Base-by-base conservation (phyloP, 768 basidiomycete species). In the Daedaleopsis nitida region DNA sequence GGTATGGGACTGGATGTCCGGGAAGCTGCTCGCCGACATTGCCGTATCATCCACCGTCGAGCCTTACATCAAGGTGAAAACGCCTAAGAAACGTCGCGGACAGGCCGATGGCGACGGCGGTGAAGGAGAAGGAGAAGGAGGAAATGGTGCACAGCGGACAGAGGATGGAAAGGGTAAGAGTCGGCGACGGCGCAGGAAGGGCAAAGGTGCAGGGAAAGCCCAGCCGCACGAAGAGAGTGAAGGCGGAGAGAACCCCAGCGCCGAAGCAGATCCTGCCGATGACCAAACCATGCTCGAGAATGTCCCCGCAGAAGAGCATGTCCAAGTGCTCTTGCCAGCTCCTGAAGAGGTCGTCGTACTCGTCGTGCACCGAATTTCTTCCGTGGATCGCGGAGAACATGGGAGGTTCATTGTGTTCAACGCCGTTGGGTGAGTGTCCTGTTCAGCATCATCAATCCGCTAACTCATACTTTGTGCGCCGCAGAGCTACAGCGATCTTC, bases 1-100 rank as follows among this genome's bases (percentile, higher is more conserved):
- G 68, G 62, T 93, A 9, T 96, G 92, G 92, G 83, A 92, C 63
- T 92, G 89, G 87, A 81, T 86, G 73, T 76, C 77, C 0, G 95
- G 94, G 0, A 65, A 66, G 38, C 70, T 84, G 39, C 72, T 80
- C 38, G 75, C 77, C 34, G 81, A 86, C 42, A 75, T 96, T 11
- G 67, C 73, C 5, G 77, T 96, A 19, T 60, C 68, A 14, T 72
- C 75, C 0, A 59, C 64, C 1, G 75, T 81, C 1, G 66, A 69
- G 48, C 76, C 79, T 5, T 75, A 72, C 65, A 71, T 82, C 47
- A 72, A 67, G 32, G 78, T 82, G 23, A 68, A 70, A 54, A 70
- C 73, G 17, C 69, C 69, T 57, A 76, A 70, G 59, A 65, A 65
- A 23, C 70, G 71, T 64, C 65, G 69, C 7, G 63, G 61, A 21